phyloP scores from a whole-genome alignment of 768 basidiomycete genomes.

The Floccularia luteovirens region DNA sequence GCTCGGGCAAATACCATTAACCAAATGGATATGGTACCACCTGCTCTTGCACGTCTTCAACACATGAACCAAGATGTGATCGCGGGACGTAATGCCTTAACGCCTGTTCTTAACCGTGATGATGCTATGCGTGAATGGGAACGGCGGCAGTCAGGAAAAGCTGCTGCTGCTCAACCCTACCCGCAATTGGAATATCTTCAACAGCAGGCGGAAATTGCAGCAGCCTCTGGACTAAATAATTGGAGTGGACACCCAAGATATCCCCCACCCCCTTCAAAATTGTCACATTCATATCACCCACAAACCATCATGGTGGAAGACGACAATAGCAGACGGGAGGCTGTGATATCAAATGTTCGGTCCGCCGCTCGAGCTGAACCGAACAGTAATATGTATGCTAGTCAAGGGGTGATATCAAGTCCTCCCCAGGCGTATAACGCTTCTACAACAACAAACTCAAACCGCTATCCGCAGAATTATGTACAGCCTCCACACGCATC shows the following conservation, averaged over 20 bases:
- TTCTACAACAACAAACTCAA: conserved; percentile 41
- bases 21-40: conserved; percentile 87
- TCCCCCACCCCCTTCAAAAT: conserved; percentile 55
- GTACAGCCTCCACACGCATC: conserved; percentile 34
- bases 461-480: conserved; percentile 56
- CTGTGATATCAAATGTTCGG: conserved; percentile 76
- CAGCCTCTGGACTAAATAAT: conserved; percentile 48
- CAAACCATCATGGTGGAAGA: conserved; percentile 63
- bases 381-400: conserved; percentile 33
- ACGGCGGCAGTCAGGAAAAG: conserved; percentile 71
- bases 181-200: conserved; percentile 89
- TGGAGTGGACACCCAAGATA: conserved; percentile 49
- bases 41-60: conserved; percentile 82
- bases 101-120: conserved; percentile 90
- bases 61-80: conserved; percentile 86
- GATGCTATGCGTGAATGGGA: conserved; percentile 98
- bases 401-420: conserved; percentile 52
- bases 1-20: conserved; percentile 90
- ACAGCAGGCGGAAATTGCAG: conserved; percentile 84
- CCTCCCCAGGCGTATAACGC: conserved; percentile 70
- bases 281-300: conserved; percentile 62
- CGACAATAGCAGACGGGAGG: conserved; percentile 52
- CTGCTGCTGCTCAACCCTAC: conserved; percentile 67
- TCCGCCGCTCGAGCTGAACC: conserved; percentile 48
- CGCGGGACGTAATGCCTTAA: conserved; percentile 73